phyloP scores from a whole-genome alignment of 495 filamentous ascomycete genomes.

The Apiosordaria backusii region DNA sequence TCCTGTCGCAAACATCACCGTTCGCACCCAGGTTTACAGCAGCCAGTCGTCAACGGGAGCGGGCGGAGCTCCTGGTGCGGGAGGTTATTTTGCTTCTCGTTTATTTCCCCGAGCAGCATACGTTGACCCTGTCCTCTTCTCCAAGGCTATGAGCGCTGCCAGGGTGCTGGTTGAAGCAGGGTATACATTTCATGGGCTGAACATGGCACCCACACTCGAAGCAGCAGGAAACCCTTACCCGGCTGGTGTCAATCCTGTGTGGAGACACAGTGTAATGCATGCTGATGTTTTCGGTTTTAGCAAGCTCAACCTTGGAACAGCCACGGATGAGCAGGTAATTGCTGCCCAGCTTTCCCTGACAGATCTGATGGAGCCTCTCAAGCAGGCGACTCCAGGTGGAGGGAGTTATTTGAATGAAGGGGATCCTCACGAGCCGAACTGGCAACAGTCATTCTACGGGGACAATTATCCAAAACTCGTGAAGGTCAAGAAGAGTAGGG shows the following conservation, averaged over 20 bases:
- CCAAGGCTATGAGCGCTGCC: slow-evolving; percentile 42
- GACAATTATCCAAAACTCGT: slow-evolving; percentile 49
- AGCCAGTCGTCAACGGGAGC: background rate
- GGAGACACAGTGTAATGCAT: slow-evolving; percentile 5
- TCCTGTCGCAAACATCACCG: slow-evolving; percentile 21
- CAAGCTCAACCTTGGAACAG: slow-evolving; percentile 10
- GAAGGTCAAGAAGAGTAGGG: slow-evolving; percentile 49
- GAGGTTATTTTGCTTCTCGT: slow-evolving; percentile 43
- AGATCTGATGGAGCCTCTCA: slow-evolving; percentile 32
- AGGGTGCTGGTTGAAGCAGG: slow-evolving; percentile 38
- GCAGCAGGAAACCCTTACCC: slow-evolving; percentile 18
- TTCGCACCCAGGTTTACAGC: slow-evolving; percentile 18
- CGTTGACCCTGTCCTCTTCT: slow-evolving; percentile 32
- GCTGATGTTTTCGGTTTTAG: slow-evolving; percentile 8
- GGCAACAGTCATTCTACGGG: slow-evolving; percentile 58
- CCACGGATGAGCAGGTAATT: background rate
- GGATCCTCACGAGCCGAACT: slow-evolving; percentile 54
- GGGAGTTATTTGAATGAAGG: slow-evolving; percentile 49
- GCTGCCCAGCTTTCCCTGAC: slow-evolving; percentile 23
- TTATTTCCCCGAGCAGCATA: slow-evolving; percentile 49
- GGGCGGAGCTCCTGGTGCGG: slow-evolving; percentile 25
- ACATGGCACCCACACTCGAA: slow-evolving; percentile 36
- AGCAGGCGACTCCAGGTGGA: slow-evolving; percentile 30
- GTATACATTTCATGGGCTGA: slow-evolving; percentile 46
- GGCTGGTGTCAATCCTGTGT: slow-evolving; percentile 1